Percentiles rank a stretch among this genome's conserved stretches.
Evolutionary conservation across 441 rosid species (phyloP).

Genomic region (Syzygium syzygioides): DNA sequence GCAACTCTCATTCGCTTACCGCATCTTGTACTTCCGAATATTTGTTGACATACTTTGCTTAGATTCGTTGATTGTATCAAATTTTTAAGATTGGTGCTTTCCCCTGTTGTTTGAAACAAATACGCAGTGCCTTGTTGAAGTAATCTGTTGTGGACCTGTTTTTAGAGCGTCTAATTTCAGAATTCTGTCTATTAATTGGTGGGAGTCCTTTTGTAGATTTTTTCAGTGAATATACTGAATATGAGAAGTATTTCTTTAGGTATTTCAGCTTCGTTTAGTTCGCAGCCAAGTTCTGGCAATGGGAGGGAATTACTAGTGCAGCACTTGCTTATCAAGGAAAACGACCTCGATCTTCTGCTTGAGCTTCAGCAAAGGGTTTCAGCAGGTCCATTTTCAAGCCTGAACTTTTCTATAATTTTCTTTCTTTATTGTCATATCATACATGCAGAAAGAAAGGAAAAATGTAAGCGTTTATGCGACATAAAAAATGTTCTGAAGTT

Average conservation of each 20-base stretch:
- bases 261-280: constrained; percentile 49
- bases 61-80: neutral
- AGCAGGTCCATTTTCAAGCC: constrained; percentile 29
- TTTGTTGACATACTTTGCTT: neutral
- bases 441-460: neutral
- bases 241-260: neutral
- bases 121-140: neutral
- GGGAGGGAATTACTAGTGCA: constrained; percentile 68
- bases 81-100: neutral
- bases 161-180: neutral
- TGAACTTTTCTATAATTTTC: neutral
- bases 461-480: neutral
- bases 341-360: constrained; percentile 46
- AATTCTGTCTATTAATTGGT: neutral
- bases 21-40: neutral
- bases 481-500: neutral
- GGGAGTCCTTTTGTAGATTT: neutral
- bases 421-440: neutral
- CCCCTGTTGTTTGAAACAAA: neutral
- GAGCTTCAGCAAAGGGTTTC: constrained; percentile 56
- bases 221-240: neutral
- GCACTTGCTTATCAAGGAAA: constrained; percentile 77
- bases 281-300: constrained; percentile 31
- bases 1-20: neutral
- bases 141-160: neutral